Conservation (phyloP, 805 yeast genomes). For the Pichia manshurica region DNA sequence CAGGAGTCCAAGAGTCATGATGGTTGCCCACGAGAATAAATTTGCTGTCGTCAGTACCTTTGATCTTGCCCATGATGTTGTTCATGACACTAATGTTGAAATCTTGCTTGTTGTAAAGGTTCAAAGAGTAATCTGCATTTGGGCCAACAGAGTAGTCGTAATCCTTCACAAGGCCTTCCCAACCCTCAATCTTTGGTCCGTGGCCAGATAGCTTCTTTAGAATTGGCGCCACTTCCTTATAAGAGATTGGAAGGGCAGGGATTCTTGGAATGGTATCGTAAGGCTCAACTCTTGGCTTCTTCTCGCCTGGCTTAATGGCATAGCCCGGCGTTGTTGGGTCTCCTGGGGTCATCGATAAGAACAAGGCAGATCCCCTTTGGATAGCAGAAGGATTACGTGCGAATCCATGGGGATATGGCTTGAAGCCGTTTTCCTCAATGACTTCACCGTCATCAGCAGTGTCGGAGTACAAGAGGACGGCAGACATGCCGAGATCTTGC, state of each 20-base stretch:
- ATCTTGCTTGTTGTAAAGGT: conserved; percentile 55
- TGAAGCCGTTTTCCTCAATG: conserved; percentile 50
- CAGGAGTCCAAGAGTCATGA: conserved; percentile 76
- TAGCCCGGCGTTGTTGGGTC: conserved; percentile 76
- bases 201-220: conserved; percentile 51
- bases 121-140: conserved; percentile 37
- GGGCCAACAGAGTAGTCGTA: conserved; percentile 35
- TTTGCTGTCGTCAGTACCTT: conserved; percentile 47
- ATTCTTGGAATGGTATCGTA: conserved; percentile 49
- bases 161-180: conserved; percentile 32
- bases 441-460: conserved; percentile 58
- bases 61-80: conserved; percentile 57
- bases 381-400: conserved; percentile 73
- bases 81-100: conserved; percentile 56
- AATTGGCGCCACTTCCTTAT: conserved; percentile 57
- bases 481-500: conserved; percentile 63
- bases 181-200: conserved; percentile 38
- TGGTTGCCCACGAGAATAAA: conserved; percentile 68
- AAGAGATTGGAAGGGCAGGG: conserved; percentile 68
- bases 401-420: conserved; percentile 68
- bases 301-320: conserved; percentile 53
- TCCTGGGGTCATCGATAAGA: conserved; percentile 57
- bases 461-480: conserved; percentile 62
- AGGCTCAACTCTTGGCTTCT: conserved; percentile 46
- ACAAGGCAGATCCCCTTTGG: conserved; percentile 72